Evolutionary conservation across 495 filamentous ascomycete genomes (phyloP).

Genomic region (Talaromyces liani): DNA sequence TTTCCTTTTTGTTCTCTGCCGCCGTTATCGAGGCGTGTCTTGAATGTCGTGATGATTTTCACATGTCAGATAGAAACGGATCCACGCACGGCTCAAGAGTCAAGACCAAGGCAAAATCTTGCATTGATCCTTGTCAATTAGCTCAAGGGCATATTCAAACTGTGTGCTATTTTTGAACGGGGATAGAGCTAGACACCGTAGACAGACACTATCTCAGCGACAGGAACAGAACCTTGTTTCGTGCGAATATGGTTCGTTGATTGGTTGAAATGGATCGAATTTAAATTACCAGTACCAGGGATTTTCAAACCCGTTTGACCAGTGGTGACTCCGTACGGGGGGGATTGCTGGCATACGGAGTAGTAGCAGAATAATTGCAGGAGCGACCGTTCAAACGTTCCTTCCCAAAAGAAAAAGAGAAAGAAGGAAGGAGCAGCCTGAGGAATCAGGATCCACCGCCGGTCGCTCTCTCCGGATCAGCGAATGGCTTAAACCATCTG

Average conservation of each 20-base stretch:
- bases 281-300: neutral
- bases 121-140: neutral
- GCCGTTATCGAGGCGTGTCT: neutral
- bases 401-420: no score
- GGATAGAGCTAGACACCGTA: neutral
- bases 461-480: constrained; percentile 7
- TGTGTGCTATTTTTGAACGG: neutral
- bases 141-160: neutral
- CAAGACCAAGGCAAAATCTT: neutral
- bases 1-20: neutral
- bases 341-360: no score
- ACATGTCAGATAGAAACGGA: neutral
- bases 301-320: neutral
- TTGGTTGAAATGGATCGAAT: neutral
- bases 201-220: no score
- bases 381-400: neutral
- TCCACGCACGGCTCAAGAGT: neutral
- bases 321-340: neutral
- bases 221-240: neutral
- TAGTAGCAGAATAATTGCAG: neutral
- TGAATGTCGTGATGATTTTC: neutral
- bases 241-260: neutral
- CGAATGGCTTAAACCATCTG: neutral
- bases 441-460: neutral
- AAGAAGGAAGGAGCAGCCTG: neutral